A percentile compares a stretch with the other conserved stretches of the same genome.
Conservation (phyloP, 768 basidiomycete species). For the Leccinum longicurvipes region DNA sequence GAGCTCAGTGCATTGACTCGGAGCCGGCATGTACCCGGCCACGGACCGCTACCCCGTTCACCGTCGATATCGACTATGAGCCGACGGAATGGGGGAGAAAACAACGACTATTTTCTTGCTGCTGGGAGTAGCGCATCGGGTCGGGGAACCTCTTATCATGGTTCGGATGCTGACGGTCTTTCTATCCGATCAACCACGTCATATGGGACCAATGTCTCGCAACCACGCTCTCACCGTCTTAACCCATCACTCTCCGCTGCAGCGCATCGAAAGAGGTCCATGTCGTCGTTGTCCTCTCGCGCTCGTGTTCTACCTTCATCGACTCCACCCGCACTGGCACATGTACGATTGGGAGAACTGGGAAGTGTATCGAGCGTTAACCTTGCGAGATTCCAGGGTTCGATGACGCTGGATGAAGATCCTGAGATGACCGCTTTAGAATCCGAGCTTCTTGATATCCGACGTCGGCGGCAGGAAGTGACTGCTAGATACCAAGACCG, state of each 20-base stretch:
- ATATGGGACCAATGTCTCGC: conserved; percentile 45
- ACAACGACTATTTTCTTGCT: conserved; percentile 23
- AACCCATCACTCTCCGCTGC: conserved; percentile 31
- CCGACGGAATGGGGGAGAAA: conserved; percentile 27
- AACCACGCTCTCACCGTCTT: conserved; percentile 45
- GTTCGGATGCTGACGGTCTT: conserved; percentile 44
- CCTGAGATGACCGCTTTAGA: conserved; percentile 40
- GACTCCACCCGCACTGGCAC: conserved; percentile 28
- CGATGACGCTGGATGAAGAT: conserved; percentile 33
- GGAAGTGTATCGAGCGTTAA: conserved; percentile 48
- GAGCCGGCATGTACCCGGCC: conserved; percentile 23
- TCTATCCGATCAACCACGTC: conserved; percentile 57
- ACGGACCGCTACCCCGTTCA: conserved; percentile 25
- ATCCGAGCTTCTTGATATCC: conserved; percentile 66
- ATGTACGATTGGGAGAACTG: conserved; percentile 29
- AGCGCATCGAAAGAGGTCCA: conserved; percentile 54
- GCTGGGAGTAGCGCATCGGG: conserved; percentile 27
- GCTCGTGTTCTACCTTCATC: conserved; percentile 36
- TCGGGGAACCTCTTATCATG: conserved; percentile 29
- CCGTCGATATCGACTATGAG: conserved; percentile 27
- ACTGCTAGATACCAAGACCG: conserved; percentile 68
- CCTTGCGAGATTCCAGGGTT: conserved; percentile 41
- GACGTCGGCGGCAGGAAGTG: conserved; percentile 67
- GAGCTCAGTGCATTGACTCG: conserved; percentile 58
- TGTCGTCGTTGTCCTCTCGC: conserved; percentile 58